A percentile compares a stretch with the other conserved stretches of the same genome.
Conservation (phyloP, 2,329 filamentous ascomycete genomes). For the Diaporthe citriasiana region DNA sequence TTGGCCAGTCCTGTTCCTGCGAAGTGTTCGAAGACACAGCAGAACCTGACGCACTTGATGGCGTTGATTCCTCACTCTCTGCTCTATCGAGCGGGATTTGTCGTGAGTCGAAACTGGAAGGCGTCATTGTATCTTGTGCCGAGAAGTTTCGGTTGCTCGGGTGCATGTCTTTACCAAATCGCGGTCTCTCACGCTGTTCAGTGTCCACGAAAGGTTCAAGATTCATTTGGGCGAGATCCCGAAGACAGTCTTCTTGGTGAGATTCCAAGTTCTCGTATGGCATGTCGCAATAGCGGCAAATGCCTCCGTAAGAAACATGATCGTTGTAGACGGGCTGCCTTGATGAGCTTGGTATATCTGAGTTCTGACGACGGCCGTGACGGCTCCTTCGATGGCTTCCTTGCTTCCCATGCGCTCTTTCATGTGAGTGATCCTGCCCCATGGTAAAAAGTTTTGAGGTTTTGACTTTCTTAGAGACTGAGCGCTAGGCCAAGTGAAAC, state of each 20-base stretch:
- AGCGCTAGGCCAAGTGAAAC: background rate
- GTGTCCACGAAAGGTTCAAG: too few relatives aligned
- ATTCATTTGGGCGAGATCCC: too few relatives aligned
- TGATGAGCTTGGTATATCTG: background rate
- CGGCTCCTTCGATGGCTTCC: too few relatives aligned
- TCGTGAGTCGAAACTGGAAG: background rate
- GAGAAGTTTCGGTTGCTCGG: background rate
- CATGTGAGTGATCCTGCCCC: background rate
- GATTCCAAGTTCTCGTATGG: accelerated
- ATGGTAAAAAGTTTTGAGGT: background rate
- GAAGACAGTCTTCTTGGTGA: background rate
- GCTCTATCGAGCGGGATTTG: background rate
- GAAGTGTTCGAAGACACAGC: background rate
- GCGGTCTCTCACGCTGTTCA: background rate
- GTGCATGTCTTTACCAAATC: background rate
- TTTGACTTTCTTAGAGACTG: background rate
- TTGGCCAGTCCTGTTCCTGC: background rate
- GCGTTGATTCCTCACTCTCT: background rate
- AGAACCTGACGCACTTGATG: background rate
- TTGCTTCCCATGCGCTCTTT: background rate
- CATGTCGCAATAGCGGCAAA: accelerated
- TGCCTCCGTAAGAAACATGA: background rate
- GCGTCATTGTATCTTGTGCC: background rate
- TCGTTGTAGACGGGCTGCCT: background rate
- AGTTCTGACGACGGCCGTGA: background rate